A percentile compares a stretch with the other conserved stretches of the same genome.
phyloP scores from a whole-genome alignment of 352 stramenopile genomes.

The Globisporangium mamillatum region DNA sequence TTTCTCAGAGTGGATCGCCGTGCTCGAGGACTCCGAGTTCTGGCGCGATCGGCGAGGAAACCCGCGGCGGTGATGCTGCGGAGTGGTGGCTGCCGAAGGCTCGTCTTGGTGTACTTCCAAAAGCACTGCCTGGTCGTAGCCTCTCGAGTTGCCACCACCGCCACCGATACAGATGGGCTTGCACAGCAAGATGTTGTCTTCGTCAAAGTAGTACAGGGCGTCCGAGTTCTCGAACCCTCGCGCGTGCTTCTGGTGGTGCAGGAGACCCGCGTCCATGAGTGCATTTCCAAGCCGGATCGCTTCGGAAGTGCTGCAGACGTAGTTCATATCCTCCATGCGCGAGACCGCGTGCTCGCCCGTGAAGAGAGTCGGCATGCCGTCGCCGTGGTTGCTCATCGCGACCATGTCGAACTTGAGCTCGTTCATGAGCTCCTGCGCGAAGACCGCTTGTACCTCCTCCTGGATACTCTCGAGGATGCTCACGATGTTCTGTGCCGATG shows the following conservation, averaged over 20 bases:
- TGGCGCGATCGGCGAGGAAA: constrained; percentile 4
- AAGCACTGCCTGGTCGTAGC: not conserved
- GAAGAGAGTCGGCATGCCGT: constrained; percentile 10
- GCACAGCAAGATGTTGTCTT: constrained; percentile 29
- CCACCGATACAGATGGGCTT: constrained; percentile 12
- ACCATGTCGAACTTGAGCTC: constrained; percentile 17
- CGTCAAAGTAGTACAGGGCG: constrained; percentile 41
- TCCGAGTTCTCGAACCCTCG: constrained; percentile 18
- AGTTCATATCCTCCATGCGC: constrained; percentile 42
- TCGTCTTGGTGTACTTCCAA: not conserved
- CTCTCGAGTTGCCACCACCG: not conserved
- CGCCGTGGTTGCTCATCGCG: constrained; percentile 10
- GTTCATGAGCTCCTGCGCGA: constrained; percentile 26
- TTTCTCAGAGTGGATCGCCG: constrained; percentile 2
- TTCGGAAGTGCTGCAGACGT: constrained; percentile 36
- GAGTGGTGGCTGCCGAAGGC: not conserved
- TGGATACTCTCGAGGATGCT: constrained; percentile 30
- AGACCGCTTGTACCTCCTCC: constrained; percentile 20
- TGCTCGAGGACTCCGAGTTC: constrained; percentile 12
- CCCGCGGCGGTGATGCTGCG: not conserved
- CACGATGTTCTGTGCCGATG: constrained; percentile 27
- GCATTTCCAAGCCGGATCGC: constrained; percentile 43
- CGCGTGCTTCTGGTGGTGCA: constrained; percentile 27
- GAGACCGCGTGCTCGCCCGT: constrained; percentile 23
- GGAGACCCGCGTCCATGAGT: constrained; percentile 24